These are phyloP conservation scores for Blastocystis sp. DNA, from an alignment of 352 stramenopile genomes.

Conservation along the genomic window DNA sequence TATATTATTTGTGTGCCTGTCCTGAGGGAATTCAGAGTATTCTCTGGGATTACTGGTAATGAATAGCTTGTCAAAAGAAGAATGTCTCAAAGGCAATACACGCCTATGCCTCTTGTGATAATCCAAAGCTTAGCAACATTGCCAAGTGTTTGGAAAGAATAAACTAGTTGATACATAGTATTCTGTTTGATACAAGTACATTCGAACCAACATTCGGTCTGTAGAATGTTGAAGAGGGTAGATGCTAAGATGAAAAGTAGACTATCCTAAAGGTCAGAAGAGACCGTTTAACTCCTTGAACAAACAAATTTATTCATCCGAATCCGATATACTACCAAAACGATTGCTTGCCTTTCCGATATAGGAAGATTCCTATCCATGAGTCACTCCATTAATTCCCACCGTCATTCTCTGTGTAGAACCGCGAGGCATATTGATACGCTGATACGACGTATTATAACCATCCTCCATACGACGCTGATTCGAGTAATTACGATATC, in stretches of 20 bases:
- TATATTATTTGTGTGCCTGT: conserved; percentile 15
- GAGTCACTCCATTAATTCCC: background rate
- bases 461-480: no score
- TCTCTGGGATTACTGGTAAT: background rate
- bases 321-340: background rate
- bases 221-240: no score
- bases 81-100: background rate
- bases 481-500: no score
- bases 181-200: no score
- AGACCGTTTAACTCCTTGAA: no score
- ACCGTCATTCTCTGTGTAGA: background rate
- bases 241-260: no score
- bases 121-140: conserved; percentile 1
- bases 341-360: background rate
- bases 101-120: conserved; percentile 16
- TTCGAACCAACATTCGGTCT: no score
- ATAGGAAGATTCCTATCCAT: background rate
- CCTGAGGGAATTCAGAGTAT: background rate
- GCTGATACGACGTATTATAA: no score
- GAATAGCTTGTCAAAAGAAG: background rate
- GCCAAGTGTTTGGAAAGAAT: background rate
- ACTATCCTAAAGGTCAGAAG: no score
- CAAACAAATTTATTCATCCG: background rate
- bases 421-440: no score
- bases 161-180: no score